Evolutionary conservation across 2,329 filamentous ascomycete species (phyloP).

Genomic region (Aureobasidium sp.): DNA sequence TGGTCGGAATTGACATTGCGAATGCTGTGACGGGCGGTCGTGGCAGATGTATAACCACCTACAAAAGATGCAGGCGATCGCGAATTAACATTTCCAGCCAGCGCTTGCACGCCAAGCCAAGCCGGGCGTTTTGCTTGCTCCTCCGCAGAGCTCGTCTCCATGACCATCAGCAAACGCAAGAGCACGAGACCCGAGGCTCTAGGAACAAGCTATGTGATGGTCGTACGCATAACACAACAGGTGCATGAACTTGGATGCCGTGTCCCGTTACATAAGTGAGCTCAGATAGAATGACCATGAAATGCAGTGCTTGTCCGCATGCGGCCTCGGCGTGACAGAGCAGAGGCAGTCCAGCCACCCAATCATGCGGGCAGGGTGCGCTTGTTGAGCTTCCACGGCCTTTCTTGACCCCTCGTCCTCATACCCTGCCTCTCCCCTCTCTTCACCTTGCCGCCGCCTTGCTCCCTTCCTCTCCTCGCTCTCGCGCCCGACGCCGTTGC

Average conservation of each 20-base stretch:
- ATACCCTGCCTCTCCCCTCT: background rate
- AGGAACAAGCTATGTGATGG: too few species aligned
- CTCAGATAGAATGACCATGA: too few species aligned
- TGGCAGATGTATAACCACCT: background rate
- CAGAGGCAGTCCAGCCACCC: too few species aligned
- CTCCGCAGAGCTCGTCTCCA: too few species aligned
- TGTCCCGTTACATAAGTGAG: background rate
- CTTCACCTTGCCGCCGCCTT: background rate
- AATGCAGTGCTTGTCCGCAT: too few species aligned
- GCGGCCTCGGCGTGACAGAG: too few species aligned
- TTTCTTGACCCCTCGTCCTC: background rate
- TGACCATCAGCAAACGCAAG: too few species aligned
- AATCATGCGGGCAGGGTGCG: background rate
- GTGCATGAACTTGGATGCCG: too few species aligned
- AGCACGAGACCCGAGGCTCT: background rate
- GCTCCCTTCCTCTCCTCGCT: background rate
- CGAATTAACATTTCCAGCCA: conserved; percentile 15
- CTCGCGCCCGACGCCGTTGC: background rate
- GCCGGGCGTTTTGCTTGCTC: too few species aligned
- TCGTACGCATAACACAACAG: background rate
- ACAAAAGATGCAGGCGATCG: conserved; percentile 4
- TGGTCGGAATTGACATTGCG: conserved; percentile 12
- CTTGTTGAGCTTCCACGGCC: background rate
- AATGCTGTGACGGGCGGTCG: background rate
- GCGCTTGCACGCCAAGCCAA: conserved; percentile 12